phyloP scores from a whole-genome alignment of 208 protist species.

The Trypanosoma scelopori region DNA sequence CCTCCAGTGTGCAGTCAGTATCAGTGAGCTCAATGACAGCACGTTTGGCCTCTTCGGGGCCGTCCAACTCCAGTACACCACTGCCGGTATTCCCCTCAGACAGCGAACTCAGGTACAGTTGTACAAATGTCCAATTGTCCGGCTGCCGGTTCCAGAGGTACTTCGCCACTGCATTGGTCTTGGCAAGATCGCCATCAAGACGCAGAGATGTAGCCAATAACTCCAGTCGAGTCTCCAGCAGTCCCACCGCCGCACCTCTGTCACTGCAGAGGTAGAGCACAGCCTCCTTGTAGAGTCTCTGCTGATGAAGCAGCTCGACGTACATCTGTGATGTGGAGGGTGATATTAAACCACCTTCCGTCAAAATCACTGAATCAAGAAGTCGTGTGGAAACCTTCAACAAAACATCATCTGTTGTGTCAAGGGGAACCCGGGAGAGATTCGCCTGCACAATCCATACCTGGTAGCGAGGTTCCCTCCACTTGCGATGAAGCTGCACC shows the following conservation, averaged over 20 bases:
- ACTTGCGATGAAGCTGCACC: slow-evolving; percentile 59
- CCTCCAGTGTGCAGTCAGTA: slow-evolving; percentile 41
- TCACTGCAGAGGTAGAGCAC: slow-evolving; percentile 62
- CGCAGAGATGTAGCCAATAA: slow-evolving; percentile 45
- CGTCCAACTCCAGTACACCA: slow-evolving; percentile 31
- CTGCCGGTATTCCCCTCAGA: slow-evolving; percentile 4
- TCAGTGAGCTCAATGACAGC: slow-evolving; percentile 38
- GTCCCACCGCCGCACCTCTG: slow-evolving; percentile 57
- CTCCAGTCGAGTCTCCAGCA: slow-evolving; percentile 79
- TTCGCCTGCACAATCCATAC: slow-evolving; percentile 84
- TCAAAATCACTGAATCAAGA: slow-evolving; percentile 59
- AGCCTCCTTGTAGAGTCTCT: slow-evolving; percentile 55
- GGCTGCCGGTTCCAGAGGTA: slow-evolving; percentile 54
- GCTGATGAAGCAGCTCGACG: slow-evolving; percentile 76
- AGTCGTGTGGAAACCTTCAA: slow-evolving; percentile 75
- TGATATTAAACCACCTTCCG: slow-evolving; percentile 52
- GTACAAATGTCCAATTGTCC: slow-evolving; percentile 82
- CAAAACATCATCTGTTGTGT: slow-evolving; percentile 61
- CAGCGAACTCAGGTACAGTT: slow-evolving; percentile 67
- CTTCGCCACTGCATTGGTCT: slow-evolving; percentile 61
- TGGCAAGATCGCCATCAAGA: slow-evolving; percentile 34
- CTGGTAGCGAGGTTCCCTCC: slow-evolving; percentile 67
- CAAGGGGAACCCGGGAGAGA: slow-evolving; percentile 71
- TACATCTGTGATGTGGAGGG: slow-evolving; percentile 73
- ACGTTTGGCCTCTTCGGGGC: slow-evolving; percentile 33